Conservation (phyloP, 108 stramenopile species). For the Cyclotella baltica region DNA sequence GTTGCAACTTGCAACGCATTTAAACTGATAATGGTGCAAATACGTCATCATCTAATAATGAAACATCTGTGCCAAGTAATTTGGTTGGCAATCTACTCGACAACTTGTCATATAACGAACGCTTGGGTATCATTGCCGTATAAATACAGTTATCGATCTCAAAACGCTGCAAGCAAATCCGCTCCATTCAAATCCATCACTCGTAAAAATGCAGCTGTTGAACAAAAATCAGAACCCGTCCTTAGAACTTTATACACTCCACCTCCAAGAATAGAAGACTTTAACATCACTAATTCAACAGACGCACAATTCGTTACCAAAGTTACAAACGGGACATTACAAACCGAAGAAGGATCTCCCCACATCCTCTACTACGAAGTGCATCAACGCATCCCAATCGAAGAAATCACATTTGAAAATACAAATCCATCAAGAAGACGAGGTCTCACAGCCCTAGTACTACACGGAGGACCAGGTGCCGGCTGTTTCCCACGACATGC, state of each 20-base stretch:
- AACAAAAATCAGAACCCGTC: conserved; percentile 9
- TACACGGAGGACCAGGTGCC: conserved; percentile 90
- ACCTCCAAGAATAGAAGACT: conserved; percentile 19
- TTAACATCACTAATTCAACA: background rate
- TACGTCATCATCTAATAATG: too few species aligned
- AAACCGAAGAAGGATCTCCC: conserved; percentile 43
- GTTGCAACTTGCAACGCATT: too few species aligned
- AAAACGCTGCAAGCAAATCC: background rate
- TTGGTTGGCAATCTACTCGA: too few species aligned
- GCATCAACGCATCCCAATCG: conserved; percentile 35
- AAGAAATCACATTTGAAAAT: background rate
- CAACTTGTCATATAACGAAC: too few species aligned
- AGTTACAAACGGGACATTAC: conserved; percentile 30
- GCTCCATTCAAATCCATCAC: background rate
- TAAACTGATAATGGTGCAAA: too few species aligned
- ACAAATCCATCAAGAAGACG: background rate
- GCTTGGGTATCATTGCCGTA: too few species aligned
- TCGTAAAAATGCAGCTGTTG: background rate
- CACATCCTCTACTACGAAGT: conserved; percentile 54
- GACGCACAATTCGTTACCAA: conserved; percentile 21
- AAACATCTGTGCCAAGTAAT: too few species aligned
- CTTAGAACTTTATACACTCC: conserved; percentile 30
- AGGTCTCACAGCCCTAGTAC: conserved; percentile 62
- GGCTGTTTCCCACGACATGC: conserved; percentile 78
- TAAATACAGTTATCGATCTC: too few species aligned